Evolutionary conservation across 2,329 filamentous ascomycete species (phyloP).

Genomic region (Emmonsiellopsis sp.): DNA sequence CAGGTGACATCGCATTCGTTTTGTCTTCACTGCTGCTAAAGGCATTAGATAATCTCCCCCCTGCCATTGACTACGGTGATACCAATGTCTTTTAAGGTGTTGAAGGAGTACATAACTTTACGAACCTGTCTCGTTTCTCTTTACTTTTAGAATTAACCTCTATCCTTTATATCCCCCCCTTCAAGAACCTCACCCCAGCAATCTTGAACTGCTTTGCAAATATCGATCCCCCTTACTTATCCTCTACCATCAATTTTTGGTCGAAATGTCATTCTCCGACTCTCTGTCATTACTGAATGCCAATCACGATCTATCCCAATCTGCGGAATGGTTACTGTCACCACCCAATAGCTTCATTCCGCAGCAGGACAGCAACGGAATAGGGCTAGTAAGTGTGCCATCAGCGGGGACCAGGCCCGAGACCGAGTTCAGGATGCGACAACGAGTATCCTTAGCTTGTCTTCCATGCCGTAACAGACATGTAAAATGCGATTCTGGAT

Average conservation of each 20-base stretch:
- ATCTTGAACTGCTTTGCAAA: not conserved
- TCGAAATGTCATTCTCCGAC: not conserved
- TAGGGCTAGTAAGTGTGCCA: not conserved
- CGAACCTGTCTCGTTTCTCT: no score
- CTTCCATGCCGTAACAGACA: constrained; percentile 30
- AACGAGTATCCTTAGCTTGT: constrained; percentile 16
- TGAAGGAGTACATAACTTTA: no score
- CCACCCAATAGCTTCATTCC: not conserved
- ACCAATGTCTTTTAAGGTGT: no score
- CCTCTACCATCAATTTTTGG: not conserved
- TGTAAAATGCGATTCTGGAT: constrained; percentile 40
- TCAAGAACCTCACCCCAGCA: no score
- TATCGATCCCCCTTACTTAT: not conserved
- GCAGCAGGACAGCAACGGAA: not conserved
- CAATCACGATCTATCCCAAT: not conserved
- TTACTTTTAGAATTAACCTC: no score
- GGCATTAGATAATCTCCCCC: no score
- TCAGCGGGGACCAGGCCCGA: not conserved
- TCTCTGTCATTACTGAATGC: not conserved
- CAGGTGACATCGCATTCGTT: no score
- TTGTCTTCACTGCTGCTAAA: no score
- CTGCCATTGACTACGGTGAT: no score
- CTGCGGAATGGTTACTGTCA: not conserved
- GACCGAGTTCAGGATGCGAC: not conserved
- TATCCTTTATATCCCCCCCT: no score